Evolutionary conservation across 331 rosid species (phyloP).

Genomic region (Quercus tomentella): DNA sequence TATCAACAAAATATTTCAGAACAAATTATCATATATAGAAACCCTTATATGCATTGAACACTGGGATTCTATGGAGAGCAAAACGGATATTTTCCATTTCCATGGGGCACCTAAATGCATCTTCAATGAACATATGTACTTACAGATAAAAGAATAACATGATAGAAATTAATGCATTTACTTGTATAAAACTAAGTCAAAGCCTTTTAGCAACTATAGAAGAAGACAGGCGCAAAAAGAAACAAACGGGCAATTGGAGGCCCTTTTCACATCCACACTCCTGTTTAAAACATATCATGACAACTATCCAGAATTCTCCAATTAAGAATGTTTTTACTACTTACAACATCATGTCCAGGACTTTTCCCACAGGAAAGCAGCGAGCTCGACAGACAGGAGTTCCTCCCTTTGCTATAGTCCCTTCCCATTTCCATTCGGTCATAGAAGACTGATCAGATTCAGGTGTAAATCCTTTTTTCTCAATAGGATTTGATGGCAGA

Average conservation of each 20-base stretch:
- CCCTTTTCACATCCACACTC: neutral
- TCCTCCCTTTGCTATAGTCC: slow-evolving; percentile 98
- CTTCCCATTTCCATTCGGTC: slow-evolving; percentile 97
- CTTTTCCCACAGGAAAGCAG: slow-evolving; percentile 94
- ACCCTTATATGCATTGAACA: neutral
- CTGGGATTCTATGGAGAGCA: neutral
- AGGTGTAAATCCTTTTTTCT: slow-evolving; percentile 60
- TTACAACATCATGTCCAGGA: slow-evolving; percentile 76
- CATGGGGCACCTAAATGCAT: neutral
- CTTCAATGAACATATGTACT: neutral
- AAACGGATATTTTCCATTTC: neutral
- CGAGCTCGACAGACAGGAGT: slow-evolving; percentile 96
- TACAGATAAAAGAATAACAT: neutral
- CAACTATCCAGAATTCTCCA: neutral
- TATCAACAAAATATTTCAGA: neutral
- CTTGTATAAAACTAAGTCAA: neutral
- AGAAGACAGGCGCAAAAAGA: neutral
- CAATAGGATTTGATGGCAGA: slow-evolving; percentile 39
- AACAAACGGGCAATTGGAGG: neutral
- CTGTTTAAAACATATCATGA: neutral
- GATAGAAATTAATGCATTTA: neutral
- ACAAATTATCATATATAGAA: too few species aligned
- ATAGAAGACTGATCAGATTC: slow-evolving; percentile 59
- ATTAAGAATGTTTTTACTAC: slow-evolving; percentile 32
- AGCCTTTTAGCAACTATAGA: neutral